phyloP scores from a whole-genome alignment of 306 rosid genomes.

The Erythrophleum fordii region DNA sequence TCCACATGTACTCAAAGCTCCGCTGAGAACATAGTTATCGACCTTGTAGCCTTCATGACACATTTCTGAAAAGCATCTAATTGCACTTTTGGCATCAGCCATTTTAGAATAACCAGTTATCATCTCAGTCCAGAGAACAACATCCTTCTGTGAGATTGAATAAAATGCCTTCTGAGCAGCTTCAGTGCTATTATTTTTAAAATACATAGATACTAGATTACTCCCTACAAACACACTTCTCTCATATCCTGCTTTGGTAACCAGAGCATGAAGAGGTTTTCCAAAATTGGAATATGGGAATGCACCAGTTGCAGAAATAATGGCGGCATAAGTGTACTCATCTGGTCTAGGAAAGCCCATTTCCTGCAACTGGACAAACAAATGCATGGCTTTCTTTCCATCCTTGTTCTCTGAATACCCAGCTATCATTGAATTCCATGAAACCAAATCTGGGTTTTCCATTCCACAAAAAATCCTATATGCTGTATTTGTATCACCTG shows the following conservation, averaged over 20 bases:
- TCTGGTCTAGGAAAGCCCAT: conserved; percentile 58
- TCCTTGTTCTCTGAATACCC: conserved; percentile 72
- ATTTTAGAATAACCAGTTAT: conserved; percentile 67
- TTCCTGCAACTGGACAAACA: conserved; percentile 57
- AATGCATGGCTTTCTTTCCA: conserved; percentile 59
- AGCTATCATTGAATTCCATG: conserved; percentile 88
- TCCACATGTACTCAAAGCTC: conserved; percentile 73
- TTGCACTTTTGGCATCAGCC: conserved; percentile 56
- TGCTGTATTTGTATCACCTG: conserved; percentile 57
- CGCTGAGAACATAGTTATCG: conserved; percentile 75
- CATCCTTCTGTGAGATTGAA: conserved; percentile 64
- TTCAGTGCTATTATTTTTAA: conserved; percentile 62
- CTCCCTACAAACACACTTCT: conserved; percentile 69
- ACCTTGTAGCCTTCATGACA: conserved; percentile 50
- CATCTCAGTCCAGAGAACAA: conserved; percentile 88
- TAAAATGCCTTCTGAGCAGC: conserved; percentile 59
- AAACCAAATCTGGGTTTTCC: conserved; percentile 62
- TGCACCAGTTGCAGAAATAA: conserved; percentile 57
- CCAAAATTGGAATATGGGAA: conserved; percentile 51
- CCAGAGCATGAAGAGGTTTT: conserved; percentile 74
- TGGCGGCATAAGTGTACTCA: conserved; percentile 71
- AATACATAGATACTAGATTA: conserved; percentile 76
- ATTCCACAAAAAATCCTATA: conserved; percentile 53
- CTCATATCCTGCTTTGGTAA: conserved; percentile 64
- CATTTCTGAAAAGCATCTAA: conserved; percentile 65